These are phyloP conservation scores for Alternaria triticina DNA, from an alignment of 2,329 filamentous ascomycete genomes.

Conservation along the genomic window DNA sequence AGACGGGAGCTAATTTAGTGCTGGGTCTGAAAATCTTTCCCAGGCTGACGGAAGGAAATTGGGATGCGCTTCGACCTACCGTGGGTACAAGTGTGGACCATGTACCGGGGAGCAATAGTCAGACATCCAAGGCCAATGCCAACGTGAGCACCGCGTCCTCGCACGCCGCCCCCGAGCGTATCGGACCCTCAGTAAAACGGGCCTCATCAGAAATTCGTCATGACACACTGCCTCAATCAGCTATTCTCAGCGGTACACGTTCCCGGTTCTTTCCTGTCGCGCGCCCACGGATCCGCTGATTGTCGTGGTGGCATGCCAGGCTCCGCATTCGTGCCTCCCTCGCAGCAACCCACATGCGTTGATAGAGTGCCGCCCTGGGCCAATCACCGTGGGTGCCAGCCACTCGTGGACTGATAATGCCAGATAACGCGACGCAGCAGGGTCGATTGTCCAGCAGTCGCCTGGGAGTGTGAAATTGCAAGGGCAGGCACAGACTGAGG, in stretches of 20 bases:
- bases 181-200: conserved; percentile 7
- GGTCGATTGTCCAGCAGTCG: conserved; percentile 13
- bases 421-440: conserved; percentile 34
- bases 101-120: conserved; percentile 15
- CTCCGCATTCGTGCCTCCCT: conserved; percentile 23
- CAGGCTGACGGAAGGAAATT: conserved; percentile 33
- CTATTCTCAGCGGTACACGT: conserved; percentile 17
- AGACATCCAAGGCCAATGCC: conserved; percentile 14
- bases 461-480: conserved; percentile 14
- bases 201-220: conserved; percentile 24
- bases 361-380: conserved; percentile 21
- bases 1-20: conserved; percentile 44
- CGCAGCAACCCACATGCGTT: conserved; percentile 19
- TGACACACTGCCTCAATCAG: conserved; percentile 21
- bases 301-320: conserved; percentile 14
- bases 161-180: conserved; percentile 10
- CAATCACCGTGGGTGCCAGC: conserved; percentile 30
- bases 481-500: conserved; percentile 21
- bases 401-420: conserved; percentile 17
- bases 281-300: conserved; percentile 12
- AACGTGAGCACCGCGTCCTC: neutral
- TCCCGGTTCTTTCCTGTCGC: conserved; percentile 20
- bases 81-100: conserved; percentile 24
- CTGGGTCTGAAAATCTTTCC: conserved; percentile 34
- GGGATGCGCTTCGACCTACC: conserved; percentile 24